Evolutionary conservation across 2,329 filamentous ascomycete genomes (phyloP).

Genomic region (Parafenestella ontariensis): DNA sequence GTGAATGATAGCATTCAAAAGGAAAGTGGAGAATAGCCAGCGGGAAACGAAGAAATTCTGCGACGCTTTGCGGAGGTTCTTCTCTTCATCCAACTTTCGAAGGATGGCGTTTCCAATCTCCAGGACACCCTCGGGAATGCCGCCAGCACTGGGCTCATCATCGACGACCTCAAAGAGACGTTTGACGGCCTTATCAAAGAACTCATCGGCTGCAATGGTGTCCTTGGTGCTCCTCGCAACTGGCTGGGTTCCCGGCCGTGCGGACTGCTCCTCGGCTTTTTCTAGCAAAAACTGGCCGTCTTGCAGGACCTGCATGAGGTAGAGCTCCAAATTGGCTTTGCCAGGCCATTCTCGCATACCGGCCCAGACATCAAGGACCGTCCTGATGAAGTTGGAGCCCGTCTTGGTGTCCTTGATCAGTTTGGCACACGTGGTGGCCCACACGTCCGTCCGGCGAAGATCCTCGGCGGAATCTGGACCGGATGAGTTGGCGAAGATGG

Average conservation of each 20-base stretch:
- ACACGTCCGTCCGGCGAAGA: conserved; percentile 78
- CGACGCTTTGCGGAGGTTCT: conserved; percentile 72
- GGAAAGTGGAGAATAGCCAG: conserved; percentile 90
- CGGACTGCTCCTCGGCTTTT: conserved; percentile 76
- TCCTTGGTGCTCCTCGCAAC: conserved; percentile 79
- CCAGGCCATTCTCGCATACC: conserved; percentile 88
- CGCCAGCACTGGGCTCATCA: conserved; percentile 76
- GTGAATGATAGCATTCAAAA: conserved; percentile 82
- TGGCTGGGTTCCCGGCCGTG: conserved; percentile 73
- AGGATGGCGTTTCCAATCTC: conserved; percentile 86
- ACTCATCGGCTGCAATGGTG: conserved; percentile 82
- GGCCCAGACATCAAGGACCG: conserved; percentile 87
- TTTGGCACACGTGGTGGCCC: conserved; percentile 86
- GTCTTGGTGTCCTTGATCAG: conserved; percentile 79
- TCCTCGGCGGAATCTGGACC: conserved; percentile 84
- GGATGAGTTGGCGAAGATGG: conserved; percentile 85
- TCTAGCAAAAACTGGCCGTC: conserved; percentile 91
- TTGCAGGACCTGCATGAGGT: conserved; percentile 92
- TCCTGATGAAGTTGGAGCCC: conserved; percentile 78
- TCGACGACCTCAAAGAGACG: conserved; percentile 86
- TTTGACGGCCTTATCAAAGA: conserved; percentile 82
- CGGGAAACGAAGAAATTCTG: conserved; percentile 85
- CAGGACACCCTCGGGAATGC: conserved; percentile 84
- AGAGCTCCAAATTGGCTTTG: conserved; percentile 88
- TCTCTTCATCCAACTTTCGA: conserved; percentile 72